Conservation (phyloP, 768 basidiomycete genomes). For the Tulasnella sp. region DNA sequence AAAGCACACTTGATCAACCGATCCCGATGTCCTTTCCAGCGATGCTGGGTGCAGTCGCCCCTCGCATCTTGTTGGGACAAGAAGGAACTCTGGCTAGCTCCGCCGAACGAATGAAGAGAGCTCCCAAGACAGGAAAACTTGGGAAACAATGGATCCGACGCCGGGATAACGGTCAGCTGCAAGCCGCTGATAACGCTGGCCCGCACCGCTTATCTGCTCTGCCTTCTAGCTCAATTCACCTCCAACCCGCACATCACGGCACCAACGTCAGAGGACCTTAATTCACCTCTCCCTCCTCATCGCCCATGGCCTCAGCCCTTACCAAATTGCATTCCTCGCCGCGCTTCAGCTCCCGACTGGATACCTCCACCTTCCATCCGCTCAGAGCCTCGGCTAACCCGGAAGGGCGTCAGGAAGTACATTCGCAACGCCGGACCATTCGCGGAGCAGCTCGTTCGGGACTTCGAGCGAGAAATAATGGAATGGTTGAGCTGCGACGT, state of each 20-base stretch:
- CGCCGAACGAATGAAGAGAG: constrained; percentile 28
- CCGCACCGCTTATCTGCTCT: background rate
- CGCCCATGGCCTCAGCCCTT: constrained; percentile 61
- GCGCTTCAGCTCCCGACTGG: constrained; percentile 38
- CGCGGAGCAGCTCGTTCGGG: constrained; percentile 50
- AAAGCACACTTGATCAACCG: constrained; percentile 21
- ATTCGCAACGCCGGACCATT: constrained; percentile 51
- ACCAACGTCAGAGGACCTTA: constrained; percentile 50
- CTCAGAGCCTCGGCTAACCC: constrained; percentile 31
- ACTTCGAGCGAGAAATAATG: constrained; percentile 50
- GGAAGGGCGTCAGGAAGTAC: constrained; percentile 62
- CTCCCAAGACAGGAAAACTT: constrained; percentile 37
- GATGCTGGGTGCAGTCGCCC: constrained; percentile 44
- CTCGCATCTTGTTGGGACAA: constrained; percentile 16
- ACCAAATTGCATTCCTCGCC: constrained; percentile 57
- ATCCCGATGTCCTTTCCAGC: constrained; percentile 62
- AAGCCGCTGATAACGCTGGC: background rate
- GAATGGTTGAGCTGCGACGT: constrained; percentile 51
- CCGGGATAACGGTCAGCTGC: constrained; percentile 56
- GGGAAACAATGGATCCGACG: constrained; percentile 70
- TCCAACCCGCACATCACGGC: constrained; percentile 60
- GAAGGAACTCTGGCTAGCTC: background rate
- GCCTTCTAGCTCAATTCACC: constrained; percentile 46
- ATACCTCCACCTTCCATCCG: constrained; percentile 34
- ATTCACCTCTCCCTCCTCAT: constrained; percentile 32